Base-by-base conservation (phyloP, 208 protist genomes). In the Leishmania amazonensis region DNA sequence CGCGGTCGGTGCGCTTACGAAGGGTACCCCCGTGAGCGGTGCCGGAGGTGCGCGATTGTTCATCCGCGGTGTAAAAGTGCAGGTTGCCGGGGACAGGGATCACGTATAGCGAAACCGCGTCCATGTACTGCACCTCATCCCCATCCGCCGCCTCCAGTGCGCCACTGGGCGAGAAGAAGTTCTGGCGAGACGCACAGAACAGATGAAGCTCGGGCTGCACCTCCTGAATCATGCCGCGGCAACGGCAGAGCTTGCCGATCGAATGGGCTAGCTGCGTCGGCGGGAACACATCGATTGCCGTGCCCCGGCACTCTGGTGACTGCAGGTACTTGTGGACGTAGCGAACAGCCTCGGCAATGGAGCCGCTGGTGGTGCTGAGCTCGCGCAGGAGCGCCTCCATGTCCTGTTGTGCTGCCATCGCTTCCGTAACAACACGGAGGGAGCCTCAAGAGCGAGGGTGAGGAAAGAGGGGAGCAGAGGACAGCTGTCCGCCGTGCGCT, bases 201-300 rank as follows among this genome's bases (percentile, higher is more conserved):
- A 97, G 76, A 17, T 79, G 84, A 17, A 94, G 49, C 62, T 92
- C 89, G 0, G 91, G 81, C 1, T 93, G 81, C 28, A 97, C 82
- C 71, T 97, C 92, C 75, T 97, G 94, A 45, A 97, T 91, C 94
- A 97, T 97, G 42, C 92, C 94, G 4, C 94, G 89, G 75, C 92
- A 96, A 1, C 90, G 87, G 49, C 84, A 92, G 17, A 96, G 81
- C 54, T 79, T 78, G 17, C 85, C 88, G 17, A 84, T 35, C 3
- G 73, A 58, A 28, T 73, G 11, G 17, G 78, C 76, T 38, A 83
- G 74, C 13, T 78, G 51, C 19, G 75, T 47, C 15, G 82, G 68
- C 4, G 92, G 89, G 73, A 95, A 95, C 0, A 95, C 54, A 65
- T 95, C 86, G 7, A 83, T 38, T 19, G 78, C 75, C 17, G 38